Evolutionary conservation across 306 rosid genomes (phyloP), one percentile per base, ranked within the genome.

Genomic region (Cicer chorassanicum): DNA sequence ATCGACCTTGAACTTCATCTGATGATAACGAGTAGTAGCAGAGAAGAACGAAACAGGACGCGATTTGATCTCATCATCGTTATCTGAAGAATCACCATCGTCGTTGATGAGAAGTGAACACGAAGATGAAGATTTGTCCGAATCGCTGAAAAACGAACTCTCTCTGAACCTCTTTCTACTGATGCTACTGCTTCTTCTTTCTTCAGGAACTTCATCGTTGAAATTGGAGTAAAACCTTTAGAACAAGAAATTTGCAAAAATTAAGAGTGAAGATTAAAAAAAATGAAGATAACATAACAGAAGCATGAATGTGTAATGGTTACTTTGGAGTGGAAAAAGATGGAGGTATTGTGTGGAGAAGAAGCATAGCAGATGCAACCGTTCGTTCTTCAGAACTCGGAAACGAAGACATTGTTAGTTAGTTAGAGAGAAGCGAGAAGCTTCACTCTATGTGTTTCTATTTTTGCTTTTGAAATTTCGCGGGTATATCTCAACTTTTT

Each of bases 281-380:
- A 12, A 19, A 59, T 9, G 29, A 57, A 67, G 43, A 54, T 4
- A 34, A 57, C 11, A 59, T 4, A 34, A 57, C 11, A 59, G 45
- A 49, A 19, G 53, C 1, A 51, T 9, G 39, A 21, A 59, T 6
- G 49, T 7, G 18, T 24, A 63, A 79, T 6, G 8, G 61, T 73
- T 79, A 89, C 97, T 36, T 73, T 8, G 85, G 65, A 29, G 84
- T 75, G 74, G 81, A 71, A 34, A 70, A 45, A 56, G 81, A 65
- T 9, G 73, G 79, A 69, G 88, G 78, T 5, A 54, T 19, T 6
- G 78, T 40, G 45, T 83, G 81, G 78, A 93, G 97, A 77, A 89
- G 96, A 14, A 93, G 89, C 73, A 93, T 77, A 60, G 97, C 88
- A 62, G 98, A 89, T 76, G 97, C 98, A 43, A 84, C 97, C 1